Base-by-base conservation (phyloP, 2,329 filamentous ascomycete species). In the Colletotrichum tropicicola region DNA sequence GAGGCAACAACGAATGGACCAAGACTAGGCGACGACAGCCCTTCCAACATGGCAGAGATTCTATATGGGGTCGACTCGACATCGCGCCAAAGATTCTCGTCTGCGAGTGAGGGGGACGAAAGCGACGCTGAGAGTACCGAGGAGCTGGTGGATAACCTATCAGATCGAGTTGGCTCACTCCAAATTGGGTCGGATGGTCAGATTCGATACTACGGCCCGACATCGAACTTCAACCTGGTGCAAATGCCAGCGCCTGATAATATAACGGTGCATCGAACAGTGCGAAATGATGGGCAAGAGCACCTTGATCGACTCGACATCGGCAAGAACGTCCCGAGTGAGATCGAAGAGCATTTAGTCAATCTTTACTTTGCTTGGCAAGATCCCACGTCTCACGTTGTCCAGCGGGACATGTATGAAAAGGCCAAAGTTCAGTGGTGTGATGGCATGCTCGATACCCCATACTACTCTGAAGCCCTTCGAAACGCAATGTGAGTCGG, bases 401-500 rank as follows among this genome's bases (percentile, higher is more conserved):
- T 73, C 5, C 65, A 72, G 28, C 65, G 68, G 5, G 45, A 57
- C 35, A 70, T 71, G 53, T 73, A 69, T 41, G 19, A 59, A 63
- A 13, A 57, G 68, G 25, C 68, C 70, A n/a, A 70, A 65, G 13
- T 52, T 12, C 30, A 37, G 13, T 52, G 48, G 48, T 13, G 30
- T 23, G 48, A 52, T 15, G 19, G 32, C 7, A 52, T 23, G 30
- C 10, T 49, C 19, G 48, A 52, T 19, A 39, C 30, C 9, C 70
- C 71, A 1, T 73, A 72, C 47, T 73, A 72, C 48, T 73, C 71
- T 1, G 71, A 73, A 30, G 65, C 72, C 2, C 44, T 73, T 5
- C 67, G 67, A 0, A 73, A 72, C 27, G 65, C 72, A 10, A 72
- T 73, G 72, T 70, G 15, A 64, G 71, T 39, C 10, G 6, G 71